These are phyloP conservation scores for Trichosporon asahii DNA, from an alignment of 1,284 basidiomycete species.

Conservation along the genomic window DNA sequence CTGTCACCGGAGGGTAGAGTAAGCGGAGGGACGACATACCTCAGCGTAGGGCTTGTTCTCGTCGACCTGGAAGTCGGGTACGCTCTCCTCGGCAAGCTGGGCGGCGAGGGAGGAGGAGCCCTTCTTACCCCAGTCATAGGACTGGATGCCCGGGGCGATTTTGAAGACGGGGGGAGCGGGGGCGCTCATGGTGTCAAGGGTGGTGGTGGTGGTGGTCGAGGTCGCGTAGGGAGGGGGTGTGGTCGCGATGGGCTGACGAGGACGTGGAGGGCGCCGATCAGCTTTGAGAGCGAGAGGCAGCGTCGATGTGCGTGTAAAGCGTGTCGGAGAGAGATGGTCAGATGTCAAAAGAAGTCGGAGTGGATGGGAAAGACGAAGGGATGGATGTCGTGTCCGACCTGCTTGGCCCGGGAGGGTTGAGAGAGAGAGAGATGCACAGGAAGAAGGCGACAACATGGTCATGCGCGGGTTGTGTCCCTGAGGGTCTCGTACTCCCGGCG, in stretches of 20 bases:
- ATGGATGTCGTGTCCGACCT: background rate
- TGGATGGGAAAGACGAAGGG: background rate
- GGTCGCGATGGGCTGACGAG: background rate
- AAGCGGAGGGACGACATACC: constrained; percentile 50
- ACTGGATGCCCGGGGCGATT: constrained; percentile 47
- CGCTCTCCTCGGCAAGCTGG: constrained; percentile 55
- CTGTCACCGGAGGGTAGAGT: background rate
- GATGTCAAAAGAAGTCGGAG: background rate
- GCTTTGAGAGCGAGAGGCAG: too few species aligned
- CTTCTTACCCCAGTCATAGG: constrained; percentile 60
- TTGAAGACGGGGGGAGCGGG: constrained; percentile 40
- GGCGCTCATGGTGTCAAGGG: background rate
- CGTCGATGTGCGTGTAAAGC: background rate
- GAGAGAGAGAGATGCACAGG: too few species aligned
- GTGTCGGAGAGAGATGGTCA: background rate
- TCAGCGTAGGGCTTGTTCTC: constrained; percentile 63
- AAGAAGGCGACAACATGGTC: constrained; percentile 1
- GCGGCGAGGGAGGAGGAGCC: constrained; percentile 56
- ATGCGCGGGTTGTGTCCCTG: background rate
- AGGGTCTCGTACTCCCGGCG: constrained; percentile 5
- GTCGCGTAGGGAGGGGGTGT: background rate
- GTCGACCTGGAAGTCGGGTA: constrained; percentile 57
- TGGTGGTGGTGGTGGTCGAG: background rate
- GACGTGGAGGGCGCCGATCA: background rate
- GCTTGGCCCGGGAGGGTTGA: background rate